These are phyloP conservation scores for Emiliania huxleyi DNA, from an alignment of 78 protist species.

Conservation along the genomic window DNA sequence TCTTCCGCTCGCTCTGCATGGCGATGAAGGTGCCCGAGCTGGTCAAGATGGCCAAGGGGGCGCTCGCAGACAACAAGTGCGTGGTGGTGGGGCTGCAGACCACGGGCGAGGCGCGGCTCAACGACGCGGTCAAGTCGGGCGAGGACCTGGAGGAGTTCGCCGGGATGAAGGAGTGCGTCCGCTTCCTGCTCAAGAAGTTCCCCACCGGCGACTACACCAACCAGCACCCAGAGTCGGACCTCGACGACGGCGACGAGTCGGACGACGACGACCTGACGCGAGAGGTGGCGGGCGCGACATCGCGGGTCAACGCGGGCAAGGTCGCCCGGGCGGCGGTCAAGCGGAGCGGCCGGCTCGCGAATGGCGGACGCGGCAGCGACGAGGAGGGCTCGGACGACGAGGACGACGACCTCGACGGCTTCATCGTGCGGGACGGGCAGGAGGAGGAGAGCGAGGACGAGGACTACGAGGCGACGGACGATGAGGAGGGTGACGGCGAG, in stretches of 20 bases:
- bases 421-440: background rate
- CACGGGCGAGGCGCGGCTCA: slow-evolving; percentile 21
- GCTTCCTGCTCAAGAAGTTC: background rate
- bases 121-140: background rate
- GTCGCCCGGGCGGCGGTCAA: background rate
- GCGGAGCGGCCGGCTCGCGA: background rate
- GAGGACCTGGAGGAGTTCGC: slow-evolving; percentile 3
- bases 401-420: background rate
- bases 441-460: background rate
- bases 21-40: slow-evolving; percentile 18
- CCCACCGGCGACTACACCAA: slow-evolving; percentile 12
- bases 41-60: background rate
- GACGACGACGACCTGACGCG: background rate
- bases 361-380: background rate
- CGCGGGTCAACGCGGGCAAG: background rate
- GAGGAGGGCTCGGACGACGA: background rate
- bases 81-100: slow-evolving; percentile 47
- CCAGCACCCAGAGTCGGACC: background rate
- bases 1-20: slow-evolving; percentile 25
- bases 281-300: background rate
- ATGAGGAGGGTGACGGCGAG: background rate
- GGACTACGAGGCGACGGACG: too few relatives aligned
- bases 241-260: background rate
- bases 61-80: slow-evolving; percentile 21
- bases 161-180: background rate